Evolutionary conservation across 192 early-diverging fungal species (phyloP), one percentile per base, ranked within the genome.

Genomic region (Umbelopsis isabellina): DNA sequence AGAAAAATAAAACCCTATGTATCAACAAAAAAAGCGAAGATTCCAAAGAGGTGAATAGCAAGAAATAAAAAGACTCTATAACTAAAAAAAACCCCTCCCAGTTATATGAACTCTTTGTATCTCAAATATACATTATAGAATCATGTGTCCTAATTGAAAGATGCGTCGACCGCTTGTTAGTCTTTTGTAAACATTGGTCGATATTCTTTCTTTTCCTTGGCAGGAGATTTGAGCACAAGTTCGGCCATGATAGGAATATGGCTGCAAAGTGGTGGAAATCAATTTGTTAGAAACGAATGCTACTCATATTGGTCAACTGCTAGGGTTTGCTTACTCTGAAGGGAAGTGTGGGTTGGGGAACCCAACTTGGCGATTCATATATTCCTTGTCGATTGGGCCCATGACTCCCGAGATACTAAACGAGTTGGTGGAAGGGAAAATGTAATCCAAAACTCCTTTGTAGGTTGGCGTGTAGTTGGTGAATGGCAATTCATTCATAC

Each of bases 261-360:
- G 70, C 71, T 80, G 71, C 2, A 46, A 46, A n/a, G 21, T 21
- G 70, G 35, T 23, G 46, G 46, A 69, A 48, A 67, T 25, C 12
- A 22, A 53, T 11, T 25, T 46, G 46, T 58, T 46, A 49, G 12
- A 10, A 13, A 68, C 23, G 11, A 41, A 30, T 30, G 3, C 27
- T 30, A 30, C 3, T 1, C 27, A 1, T 30, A 30, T 30, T 30
- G 1, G 1, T 30, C 27, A 30, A 30, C 1, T 49, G 21, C 1
- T 15, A 6, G 23, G 20, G 41, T n/a, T n/a, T 23, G 79, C 80
- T 69, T 72, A 84, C 82, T 93, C 92, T 16, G 92, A 93, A 6
- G 92, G 91, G 66, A 90, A 88, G 75, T 99, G 95, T 1, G 91
- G 84, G 68, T 95, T 96, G 16, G 97, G 97, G 80, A 98, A 97